Percentiles rank a stretch among this genome's conserved stretches.
Evolutionary conservation across 2,329 filamentous ascomycete species (phyloP).

Genomic region (Neopestalotiopsis rosae): DNA sequence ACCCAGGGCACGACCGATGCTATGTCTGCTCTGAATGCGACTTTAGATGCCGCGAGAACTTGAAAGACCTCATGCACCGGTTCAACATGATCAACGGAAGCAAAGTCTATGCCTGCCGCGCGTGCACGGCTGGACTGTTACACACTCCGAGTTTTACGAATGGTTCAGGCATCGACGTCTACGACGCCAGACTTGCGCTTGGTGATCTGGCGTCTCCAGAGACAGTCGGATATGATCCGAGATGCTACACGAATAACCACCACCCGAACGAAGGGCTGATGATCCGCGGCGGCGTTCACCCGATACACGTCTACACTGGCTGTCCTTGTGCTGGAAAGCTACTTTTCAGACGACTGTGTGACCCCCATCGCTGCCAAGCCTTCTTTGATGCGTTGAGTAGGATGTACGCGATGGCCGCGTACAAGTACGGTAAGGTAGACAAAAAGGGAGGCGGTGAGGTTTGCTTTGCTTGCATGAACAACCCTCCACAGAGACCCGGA

Average conservation of each 20-base stretch:
- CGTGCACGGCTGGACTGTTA: background rate
- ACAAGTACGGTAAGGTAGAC: background rate
- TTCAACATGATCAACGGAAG: background rate
- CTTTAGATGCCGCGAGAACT: conserved; percentile 12
- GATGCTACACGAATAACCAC: background rate
- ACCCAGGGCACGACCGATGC: conserved; percentile 18
- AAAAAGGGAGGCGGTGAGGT: background rate
- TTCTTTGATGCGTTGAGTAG: conserved; percentile 21
- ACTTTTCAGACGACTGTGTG: conserved; percentile 38
- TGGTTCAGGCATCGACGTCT: background rate
- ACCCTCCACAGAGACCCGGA: background rate
- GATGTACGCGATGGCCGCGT: background rate
- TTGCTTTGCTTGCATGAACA: background rate
- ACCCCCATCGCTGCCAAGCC: conserved; percentile 39
- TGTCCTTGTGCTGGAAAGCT: conserved; percentile 44
- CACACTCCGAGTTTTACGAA: background rate
- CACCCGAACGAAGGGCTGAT: background rate
- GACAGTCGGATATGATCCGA: background rate
- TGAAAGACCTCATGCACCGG: background rate
- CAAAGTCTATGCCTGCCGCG: background rate
- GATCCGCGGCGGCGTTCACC: conserved; percentile 16
- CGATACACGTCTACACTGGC: conserved; percentile 36
- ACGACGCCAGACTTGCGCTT: background rate
- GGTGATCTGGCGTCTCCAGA: background rate
- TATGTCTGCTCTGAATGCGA: conserved; percentile 42